phyloP scores from a whole-genome alignment of 768 basidiomycete genomes.

The Tricholomella constricta region DNA sequence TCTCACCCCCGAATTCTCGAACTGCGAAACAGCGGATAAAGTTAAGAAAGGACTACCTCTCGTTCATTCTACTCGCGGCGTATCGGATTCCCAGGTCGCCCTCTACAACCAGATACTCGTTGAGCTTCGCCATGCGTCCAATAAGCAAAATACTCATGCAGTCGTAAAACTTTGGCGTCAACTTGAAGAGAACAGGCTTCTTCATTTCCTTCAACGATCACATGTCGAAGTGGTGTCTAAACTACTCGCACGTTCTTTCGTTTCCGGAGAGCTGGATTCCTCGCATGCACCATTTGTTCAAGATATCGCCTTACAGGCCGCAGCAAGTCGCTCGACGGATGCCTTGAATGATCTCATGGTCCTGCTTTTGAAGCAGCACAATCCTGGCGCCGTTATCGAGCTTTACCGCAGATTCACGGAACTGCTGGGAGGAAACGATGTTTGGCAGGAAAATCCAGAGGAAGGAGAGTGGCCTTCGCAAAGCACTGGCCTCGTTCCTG shows the following conservation, averaged over 20 bases:
- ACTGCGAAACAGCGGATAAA: slow-evolving; percentile 11
- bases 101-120: slow-evolving; percentile 35
- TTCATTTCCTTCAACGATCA: slow-evolving; percentile 45
- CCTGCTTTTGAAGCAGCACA: slow-evolving; percentile 39
- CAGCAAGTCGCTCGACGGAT: slow-evolving; percentile 43
- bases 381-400: slow-evolving; percentile 44
- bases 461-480: slow-evolving; percentile 6
- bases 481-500: slow-evolving; percentile 15
- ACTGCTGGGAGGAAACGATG: slow-evolving; percentile 22
- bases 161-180: slow-evolving; percentile 40
- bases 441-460: slow-evolving; percentile 20
- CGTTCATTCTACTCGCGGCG: slow-evolving; percentile 11
- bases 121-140: slow-evolving; percentile 40
- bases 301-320: slow-evolving; percentile 52
- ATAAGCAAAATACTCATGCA: slow-evolving; percentile 31
- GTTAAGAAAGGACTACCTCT: slow-evolving; percentile 14
- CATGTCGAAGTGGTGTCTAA: slow-evolving; percentile 43
- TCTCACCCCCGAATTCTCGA: slow-evolving; percentile 4
- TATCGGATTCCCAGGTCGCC: slow-evolving; percentile 19
- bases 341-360: slow-evolving; percentile 55
- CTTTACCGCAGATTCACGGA: slow-evolving; percentile 44
- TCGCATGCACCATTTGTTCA: slow-evolving; percentile 34
- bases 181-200: slow-evolving; percentile 44
- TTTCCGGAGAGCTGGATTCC: slow-evolving; percentile 25
- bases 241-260: slow-evolving; percentile 31